Evolutionary conservation across 2,329 filamentous ascomycete genomes (phyloP), one percentile per base, ranked within the genome.

Genomic region (Cladobotryum protrusum): DNA sequence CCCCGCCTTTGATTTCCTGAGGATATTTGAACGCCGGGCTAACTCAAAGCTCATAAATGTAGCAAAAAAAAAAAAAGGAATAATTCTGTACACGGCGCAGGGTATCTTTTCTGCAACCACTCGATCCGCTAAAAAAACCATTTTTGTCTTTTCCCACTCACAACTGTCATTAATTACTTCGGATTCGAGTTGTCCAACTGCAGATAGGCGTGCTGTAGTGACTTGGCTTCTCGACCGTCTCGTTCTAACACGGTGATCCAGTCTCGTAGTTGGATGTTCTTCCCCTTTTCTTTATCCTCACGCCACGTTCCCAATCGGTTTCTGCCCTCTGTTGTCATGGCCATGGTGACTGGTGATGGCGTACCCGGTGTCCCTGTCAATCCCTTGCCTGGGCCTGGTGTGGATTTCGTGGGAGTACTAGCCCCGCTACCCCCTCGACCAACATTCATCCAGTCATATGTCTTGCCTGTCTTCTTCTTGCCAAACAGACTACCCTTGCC

Each of bases 181-280:
- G 72, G 69, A 47, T 71, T 69, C 13, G 75, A 76, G 44, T 67
- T 63, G 56, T 83, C 79, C 56, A 83, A 63, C 52, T 67, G 67
- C 50, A 73, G 60, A 54, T 82, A 82, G 1, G 81, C 79, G 43
- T 70, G 67, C 62, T 86, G 82, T 43, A 88, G 64, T 19, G 82
- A 78, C 62, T 73, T 79, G 56, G 71, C 72, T 64, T 89, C 85
- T 56, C 75, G 77, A 1, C 87, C 86, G 63, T 95, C 89, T 45
- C 83, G 75, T 66, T 96, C 91, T 43, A 96, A 75, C 52, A 87
- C 87, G 17, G 81, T 75, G 14, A 95, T 74, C 72, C 90, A 83
- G 66, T 96, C 92, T 48, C 92, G 79, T 47, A 95, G 73, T 70
- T 96, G 90, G 43, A 96, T 88, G 20, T 85, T 84, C 57, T 77